These are phyloP conservation scores for Phaeosphaeriaceae sp. DNA, from an alignment of 2,329 filamentous ascomycete species.

Conservation along the genomic window DNA sequence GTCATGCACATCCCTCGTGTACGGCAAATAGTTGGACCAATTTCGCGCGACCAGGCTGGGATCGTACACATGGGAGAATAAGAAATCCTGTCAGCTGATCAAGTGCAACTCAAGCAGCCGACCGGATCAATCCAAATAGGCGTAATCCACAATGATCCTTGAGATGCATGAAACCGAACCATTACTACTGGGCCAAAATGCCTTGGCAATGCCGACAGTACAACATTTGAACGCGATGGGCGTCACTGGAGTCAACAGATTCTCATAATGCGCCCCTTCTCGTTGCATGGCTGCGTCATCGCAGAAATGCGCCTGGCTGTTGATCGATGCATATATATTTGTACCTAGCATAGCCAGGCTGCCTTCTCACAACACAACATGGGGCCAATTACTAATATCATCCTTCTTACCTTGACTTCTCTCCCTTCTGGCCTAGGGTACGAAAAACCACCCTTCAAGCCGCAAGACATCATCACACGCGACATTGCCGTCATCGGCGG, in stretches of 20 bases:
- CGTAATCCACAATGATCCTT: background rate
- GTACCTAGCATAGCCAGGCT: background rate
- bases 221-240: background rate
- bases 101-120: background rate
- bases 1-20: too few species aligned
- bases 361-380: background rate
- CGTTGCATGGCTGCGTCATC: too few species aligned
- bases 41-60: background rate
- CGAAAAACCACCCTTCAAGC: background rate
- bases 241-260: too few species aligned
- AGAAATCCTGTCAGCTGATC: background rate
- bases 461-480: constrained; percentile 5
- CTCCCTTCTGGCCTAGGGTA: background rate
- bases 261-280: too few species aligned
- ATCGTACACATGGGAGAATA: background rate
- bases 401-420: background rate
- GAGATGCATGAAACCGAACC: background rate
- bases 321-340: background rate
- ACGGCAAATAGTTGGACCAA: background rate
- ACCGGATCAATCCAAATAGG: background rate
- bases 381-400: background rate
- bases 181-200: background rate
- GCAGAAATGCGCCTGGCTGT: background rate
- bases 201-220: background rate
- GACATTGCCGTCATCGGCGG: constrained; percentile 53